A percentile compares a stretch with the other conserved stretches of the same genome.
These are phyloP conservation scores for Cordyceps militaris DNA, from an alignment of 2,329 filamentous ascomycete genomes.

Conservation along the genomic window DNA sequence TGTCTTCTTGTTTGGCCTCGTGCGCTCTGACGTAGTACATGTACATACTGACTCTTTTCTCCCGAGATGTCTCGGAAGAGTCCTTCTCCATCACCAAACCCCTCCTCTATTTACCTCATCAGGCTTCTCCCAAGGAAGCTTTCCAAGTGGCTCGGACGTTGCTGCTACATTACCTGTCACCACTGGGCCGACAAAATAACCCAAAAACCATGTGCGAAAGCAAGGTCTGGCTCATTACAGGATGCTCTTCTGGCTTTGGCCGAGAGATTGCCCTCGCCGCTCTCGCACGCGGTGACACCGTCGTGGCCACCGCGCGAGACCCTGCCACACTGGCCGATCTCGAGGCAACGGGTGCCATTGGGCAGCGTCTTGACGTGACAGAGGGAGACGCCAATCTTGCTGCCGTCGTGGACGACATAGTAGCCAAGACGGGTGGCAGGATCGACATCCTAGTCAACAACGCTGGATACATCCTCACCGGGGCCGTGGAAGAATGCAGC, in stretches of 20 bases:
- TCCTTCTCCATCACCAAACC: no score
- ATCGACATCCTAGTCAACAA: slow-evolving; percentile 44
- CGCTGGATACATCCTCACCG: slow-evolving; percentile 38
- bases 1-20: no score
- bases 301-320: slow-evolving; percentile 43
- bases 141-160: no score
- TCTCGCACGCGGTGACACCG: slow-evolving; percentile 39
- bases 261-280: slow-evolving; percentile 35
- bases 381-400: neutral
- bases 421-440: slow-evolving; percentile 23
- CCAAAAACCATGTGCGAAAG: neutral
- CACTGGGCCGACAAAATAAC: neutral
- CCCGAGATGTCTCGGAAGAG: no score
- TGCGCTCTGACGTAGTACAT: no score
- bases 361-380: slow-evolving; percentile 41
- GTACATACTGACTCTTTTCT: no score
- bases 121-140: neutral
- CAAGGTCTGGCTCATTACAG: slow-evolving; percentile 47
- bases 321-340: slow-evolving; percentile 34
- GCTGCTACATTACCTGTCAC: neutral
- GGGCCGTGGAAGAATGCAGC: slow-evolving; percentile 33
- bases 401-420: neutral
- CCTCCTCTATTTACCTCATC: neutral
- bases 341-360: slow-evolving; percentile 34
- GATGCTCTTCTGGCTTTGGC: slow-evolving; percentile 45